Conservation (phyloP, 192 early-diverging fungal species). For the Coemansia sp. region DNA sequence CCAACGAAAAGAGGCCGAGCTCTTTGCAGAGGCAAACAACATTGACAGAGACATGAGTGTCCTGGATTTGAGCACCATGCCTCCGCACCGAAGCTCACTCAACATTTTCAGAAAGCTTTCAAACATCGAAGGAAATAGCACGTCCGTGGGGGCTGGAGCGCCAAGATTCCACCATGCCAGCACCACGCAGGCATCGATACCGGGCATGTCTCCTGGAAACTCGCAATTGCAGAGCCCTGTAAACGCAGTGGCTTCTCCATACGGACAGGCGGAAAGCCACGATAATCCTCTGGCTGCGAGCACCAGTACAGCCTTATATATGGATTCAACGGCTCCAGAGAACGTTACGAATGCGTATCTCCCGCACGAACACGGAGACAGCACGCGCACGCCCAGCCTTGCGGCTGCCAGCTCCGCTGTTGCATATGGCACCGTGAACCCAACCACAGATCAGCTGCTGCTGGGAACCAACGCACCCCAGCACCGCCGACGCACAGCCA, state of each 20-base stretch:
- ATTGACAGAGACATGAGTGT: slow-evolving; percentile 45
- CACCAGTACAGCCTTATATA: slow-evolving; percentile 5
- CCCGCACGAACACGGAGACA: slow-evolving; percentile 36
- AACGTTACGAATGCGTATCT: slow-evolving; percentile 51
- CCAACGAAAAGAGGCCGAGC: slow-evolving; percentile 77
- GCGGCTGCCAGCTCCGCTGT: neutral
- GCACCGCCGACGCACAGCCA: slow-evolving; percentile 41
- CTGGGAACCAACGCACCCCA: slow-evolving; percentile 7
- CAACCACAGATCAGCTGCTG: slow-evolving; percentile 5
- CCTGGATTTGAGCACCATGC: slow-evolving; percentile 16
- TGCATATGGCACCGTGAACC: neutral
- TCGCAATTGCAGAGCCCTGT: neutral
- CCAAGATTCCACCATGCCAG: slow-evolving; percentile 18
- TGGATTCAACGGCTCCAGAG: slow-evolving; percentile 34
- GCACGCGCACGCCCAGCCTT: slow-evolving; percentile 31
- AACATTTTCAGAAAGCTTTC: slow-evolving; percentile 44
- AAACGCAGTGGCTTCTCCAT: neutral
- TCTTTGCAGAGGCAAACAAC: slow-evolving; percentile 68
- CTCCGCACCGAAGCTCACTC: slow-evolving; percentile 38
- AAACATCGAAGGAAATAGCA: slow-evolving; percentile 5
- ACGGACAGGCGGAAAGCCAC: neutral
- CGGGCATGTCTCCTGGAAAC: neutral
- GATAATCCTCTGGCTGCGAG: slow-evolving; percentile 1
- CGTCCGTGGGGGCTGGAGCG: neutral
- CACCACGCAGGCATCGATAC: slow-evolving; percentile 7